Evolutionary conservation across 306 rosid genomes (phyloP), one percentile per base, ranked within the genome.

Genomic region (Pyrus betulifolia): DNA sequence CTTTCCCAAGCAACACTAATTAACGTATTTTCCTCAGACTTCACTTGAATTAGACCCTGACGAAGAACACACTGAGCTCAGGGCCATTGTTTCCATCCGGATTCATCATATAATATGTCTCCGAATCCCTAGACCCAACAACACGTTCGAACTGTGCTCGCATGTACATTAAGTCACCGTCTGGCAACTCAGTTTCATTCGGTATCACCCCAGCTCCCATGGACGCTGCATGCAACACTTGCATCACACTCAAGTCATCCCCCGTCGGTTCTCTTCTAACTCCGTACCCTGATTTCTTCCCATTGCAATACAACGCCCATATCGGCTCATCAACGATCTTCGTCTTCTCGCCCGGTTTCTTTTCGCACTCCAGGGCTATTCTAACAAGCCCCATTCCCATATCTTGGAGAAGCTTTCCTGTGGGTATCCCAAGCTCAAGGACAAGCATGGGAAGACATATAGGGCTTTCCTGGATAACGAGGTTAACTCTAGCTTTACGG

Each of bases 191-290:
- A 81, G 84, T 1, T 74, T 82, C 82, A 8, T n/a, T 31, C 0
- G 98, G 98, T 11, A 94, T 83, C 49, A 92, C 89, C 0, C 97
- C 98, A 6, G 93, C 95, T 2, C 93, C 96, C 81, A 88, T 87
- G 0, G 97, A 90, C 11, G 88, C 91, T 0, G 83, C 88, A 62
- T 79, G 91, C 80, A 95, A 52, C 74, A 87, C 65, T 51, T 92
- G 97, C 90, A 95, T 95, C 22, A 95, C 88, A 2, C 13, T 65
- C 71, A 95, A 79, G 65, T 90, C 98, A 14, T 89, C 96, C 8
- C 86, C 91, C 0, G 96, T 87, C 0, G 97, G 74, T 61, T 92
- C 90, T 67, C 97, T 85, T 82, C 87, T 85, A 35, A 92, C 90
- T 1, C 90, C 98, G 35, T 92, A 95, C 4, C 97, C 97, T 0